These are phyloP conservation scores for Centella asiatica DNA, from an alignment of 129 eudicot species.

Conservation along the genomic window DNA sequence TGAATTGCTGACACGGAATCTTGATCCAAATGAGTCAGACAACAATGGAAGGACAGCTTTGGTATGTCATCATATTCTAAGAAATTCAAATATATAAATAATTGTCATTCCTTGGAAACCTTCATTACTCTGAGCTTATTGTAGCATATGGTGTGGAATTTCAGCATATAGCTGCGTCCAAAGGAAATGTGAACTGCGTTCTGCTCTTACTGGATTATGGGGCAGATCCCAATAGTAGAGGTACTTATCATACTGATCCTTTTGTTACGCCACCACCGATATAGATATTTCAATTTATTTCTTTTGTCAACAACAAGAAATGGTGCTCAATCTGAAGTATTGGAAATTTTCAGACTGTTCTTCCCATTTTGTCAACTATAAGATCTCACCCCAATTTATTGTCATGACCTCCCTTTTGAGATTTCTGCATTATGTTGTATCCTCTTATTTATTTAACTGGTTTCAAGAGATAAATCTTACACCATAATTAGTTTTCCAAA, in stretches of 20 bases:
- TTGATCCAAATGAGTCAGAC: slow-evolving; percentile 89
- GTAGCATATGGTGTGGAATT: neutral
- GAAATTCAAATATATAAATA: neutral
- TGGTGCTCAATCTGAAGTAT: too few species aligned
- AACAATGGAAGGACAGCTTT: slow-evolving; percentile 86
- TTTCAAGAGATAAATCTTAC: too few species aligned
- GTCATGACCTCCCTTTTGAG: too few species aligned
- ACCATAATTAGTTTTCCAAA: too few species aligned
- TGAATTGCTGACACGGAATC: slow-evolving; percentile 63
- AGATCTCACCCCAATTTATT: too few species aligned
- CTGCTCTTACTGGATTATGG: slow-evolving; percentile 76
- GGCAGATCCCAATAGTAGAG: slow-evolving; percentile 84
- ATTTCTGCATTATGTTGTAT: too few species aligned
- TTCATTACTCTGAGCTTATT: neutral
- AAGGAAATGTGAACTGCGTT: slow-evolving; percentile 79
- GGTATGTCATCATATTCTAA: slow-evolving; percentile 28
- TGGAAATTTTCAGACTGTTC: too few species aligned
- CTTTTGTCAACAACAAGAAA: too few species aligned
- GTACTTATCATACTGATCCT: slow-evolving; percentile 19
- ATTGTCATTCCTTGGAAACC: neutral
- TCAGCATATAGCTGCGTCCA: slow-evolving; percentile 92
- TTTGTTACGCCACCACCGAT: too few species aligned
- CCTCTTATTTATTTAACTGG: too few species aligned
- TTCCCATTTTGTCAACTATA: too few species aligned
- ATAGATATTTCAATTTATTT: too few species aligned